Base-by-base conservation (phyloP, 371 early-diverging fungal genomes). In the Actinomucor elegans region DNA sequence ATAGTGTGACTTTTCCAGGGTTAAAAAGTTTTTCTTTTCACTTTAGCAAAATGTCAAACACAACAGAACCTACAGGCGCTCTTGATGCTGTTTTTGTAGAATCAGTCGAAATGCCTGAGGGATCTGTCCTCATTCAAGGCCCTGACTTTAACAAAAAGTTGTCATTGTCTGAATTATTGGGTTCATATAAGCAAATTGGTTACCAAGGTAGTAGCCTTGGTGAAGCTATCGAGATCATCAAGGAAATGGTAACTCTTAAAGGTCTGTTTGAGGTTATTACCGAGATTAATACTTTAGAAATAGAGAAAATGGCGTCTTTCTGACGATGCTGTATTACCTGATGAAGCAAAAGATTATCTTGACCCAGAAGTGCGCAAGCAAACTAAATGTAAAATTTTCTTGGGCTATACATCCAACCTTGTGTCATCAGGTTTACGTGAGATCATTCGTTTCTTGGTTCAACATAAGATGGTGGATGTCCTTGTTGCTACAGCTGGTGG, bases 401-500 rank as follows among this genome's bases (percentile, higher is more conserved):
- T 98, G 35, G 98, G 98, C 3, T 98, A 94, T 65, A 99, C 99
- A 3, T 97, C 97, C 36, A 99, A 99, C 70, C 75, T 99, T 14
- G 91, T 99, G 2, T 96, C 97, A 3, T 93, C 94, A 9, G 99
- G 99, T 14, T 68, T 99, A n/a, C 82, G 99, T 42, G 99, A 99
- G 61, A 80, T 90, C 17, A 89, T 99, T 49, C 85, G 88, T 21
- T 97, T 86, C 64, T 77, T 99, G 27, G 95, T 89, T 2, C 89
- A 99, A 69, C 91, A 97, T 71, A 79, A 82, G 36, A 83, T 90
- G 87, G 91, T 99, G 0, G 92, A 98, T 71, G 93, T 94, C 24
- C 57, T 99, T 47, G 99, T 99, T 1, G 84, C 97, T 1, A 94
- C 98, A 12, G 99, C 96, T 7, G 99, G 99, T 46, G 99, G 99